A percentile compares a stretch with the other conserved stretches of the same genome.
Conservation (phyloP, 2,329 filamentous ascomycete genomes). For the Xylogone sp. region DNA sequence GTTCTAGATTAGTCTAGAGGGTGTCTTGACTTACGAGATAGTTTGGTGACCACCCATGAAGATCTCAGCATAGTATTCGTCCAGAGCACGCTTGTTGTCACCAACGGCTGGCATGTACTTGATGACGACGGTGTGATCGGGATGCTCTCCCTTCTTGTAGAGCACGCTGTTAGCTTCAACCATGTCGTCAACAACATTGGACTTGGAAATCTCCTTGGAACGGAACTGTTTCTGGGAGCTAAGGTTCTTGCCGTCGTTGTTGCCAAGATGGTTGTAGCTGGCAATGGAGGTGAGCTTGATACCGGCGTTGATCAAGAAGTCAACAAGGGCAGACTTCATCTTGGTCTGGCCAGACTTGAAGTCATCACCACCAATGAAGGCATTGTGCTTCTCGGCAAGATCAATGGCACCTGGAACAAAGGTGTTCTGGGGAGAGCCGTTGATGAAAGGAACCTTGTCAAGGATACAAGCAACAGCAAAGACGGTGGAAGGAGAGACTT, state of each 20-base stretch:
- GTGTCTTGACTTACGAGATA: slow-evolving; percentile 60
- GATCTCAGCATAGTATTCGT: slow-evolving; percentile 99
- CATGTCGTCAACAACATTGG: slow-evolving; percentile 99
- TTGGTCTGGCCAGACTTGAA: slow-evolving; percentile 99
- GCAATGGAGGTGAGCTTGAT: slow-evolving; percentile 99
- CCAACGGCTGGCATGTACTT: slow-evolving; percentile 99
- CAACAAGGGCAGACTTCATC: slow-evolving; percentile 99
- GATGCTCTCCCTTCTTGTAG: slow-evolving; percentile 89
- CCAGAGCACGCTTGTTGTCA: slow-evolving; percentile 97
- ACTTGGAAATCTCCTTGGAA: slow-evolving; percentile 99
- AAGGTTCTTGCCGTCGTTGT: slow-evolving; percentile 99
- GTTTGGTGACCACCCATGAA: slow-evolving; percentile 98
- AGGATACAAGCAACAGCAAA: slow-evolving; percentile 94
- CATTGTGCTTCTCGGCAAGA: slow-evolving; percentile 78
- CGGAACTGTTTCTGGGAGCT: slow-evolving; percentile 98
- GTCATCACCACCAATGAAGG: slow-evolving; percentile 96
- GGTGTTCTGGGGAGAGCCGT: slow-evolving; percentile 98
- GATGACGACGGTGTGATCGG: slow-evolving; percentile 98
- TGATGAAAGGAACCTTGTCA: slow-evolving; percentile 92
- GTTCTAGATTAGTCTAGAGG: slow-evolving; percentile 21
- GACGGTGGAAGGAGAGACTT: slow-evolving; percentile 92
- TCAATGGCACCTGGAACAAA: slow-evolving; percentile 92
- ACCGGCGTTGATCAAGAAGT: slow-evolving; percentile 97
- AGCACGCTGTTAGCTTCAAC: slow-evolving; percentile 90
- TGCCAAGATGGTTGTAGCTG: slow-evolving; percentile 98